phyloP scores from a whole-genome alignment of 2,329 filamentous ascomycete genomes.

The Aspergillus ruber region DNA sequence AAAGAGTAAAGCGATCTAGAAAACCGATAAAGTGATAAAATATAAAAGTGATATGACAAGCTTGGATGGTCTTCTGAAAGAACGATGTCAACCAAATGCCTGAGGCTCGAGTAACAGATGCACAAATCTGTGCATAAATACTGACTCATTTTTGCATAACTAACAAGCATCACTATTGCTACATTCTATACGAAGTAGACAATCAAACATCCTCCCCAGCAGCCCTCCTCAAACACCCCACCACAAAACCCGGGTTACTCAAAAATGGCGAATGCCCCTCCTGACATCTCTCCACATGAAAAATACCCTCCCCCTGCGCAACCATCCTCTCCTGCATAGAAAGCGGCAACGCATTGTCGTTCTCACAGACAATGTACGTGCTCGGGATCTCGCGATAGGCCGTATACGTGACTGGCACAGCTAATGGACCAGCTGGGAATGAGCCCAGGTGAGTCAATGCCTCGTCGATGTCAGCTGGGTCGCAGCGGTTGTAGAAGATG shows the following conservation, averaged over 20 bases:
- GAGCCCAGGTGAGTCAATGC: conserved; percentile 19
- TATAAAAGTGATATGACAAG: too few species aligned
- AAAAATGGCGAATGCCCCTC: conserved; percentile 24
- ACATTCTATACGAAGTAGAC: not conserved
- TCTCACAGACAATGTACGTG: conserved; percentile 24
- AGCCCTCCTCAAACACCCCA: conserved; percentile 17
- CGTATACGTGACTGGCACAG: conserved; percentile 21
- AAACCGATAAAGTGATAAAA: too few species aligned
- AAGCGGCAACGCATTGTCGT: conserved; percentile 17
- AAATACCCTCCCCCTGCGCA: conserved; percentile 17
- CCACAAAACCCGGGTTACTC: conserved; percentile 21
- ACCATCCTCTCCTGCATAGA: conserved; percentile 21
- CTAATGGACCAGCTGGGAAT: conserved; percentile 16
- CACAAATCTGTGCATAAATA: not conserved
- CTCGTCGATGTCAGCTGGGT: conserved; percentile 16
- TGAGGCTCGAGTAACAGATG: too few species aligned
- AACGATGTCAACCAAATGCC: too few species aligned
- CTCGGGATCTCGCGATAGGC: conserved; percentile 22
- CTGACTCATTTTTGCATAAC: not conserved
- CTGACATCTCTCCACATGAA: conserved; percentile 21
- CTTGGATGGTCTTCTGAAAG: not conserved
- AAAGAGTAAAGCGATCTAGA: too few species aligned
- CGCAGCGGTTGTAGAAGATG: conserved; percentile 19
- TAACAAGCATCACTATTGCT: not conserved
- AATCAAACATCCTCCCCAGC: conserved; percentile 13